Conservation (phyloP, 306 rosid genomes). For the Nissolia schottii region DNA sequence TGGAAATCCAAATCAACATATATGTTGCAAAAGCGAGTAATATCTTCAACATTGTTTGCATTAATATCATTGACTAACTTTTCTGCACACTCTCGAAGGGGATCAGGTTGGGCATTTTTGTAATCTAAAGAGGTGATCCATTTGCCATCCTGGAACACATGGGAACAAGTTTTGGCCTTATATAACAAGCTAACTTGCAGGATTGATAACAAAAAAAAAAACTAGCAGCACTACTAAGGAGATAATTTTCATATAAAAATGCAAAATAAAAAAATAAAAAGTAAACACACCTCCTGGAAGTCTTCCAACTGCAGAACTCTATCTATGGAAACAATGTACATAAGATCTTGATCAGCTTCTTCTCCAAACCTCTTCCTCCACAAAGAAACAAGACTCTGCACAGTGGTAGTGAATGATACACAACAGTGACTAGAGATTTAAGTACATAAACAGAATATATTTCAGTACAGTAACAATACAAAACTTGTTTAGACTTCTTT, state of each 20-base stretch:
- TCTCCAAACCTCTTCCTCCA: constrained; percentile 88
- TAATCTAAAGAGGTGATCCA: constrained; percentile 73
- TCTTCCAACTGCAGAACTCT: constrained; percentile 79
- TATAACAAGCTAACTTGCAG: neutral
- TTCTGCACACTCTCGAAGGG: constrained; percentile 76
- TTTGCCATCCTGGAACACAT: constrained; percentile 52
- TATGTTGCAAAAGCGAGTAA: constrained; percentile 77
- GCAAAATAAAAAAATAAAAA: neutral
- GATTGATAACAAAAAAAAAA: neutral
- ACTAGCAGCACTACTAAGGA: neutral
- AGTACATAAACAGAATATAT: neutral
- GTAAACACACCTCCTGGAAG: constrained; percentile 61
- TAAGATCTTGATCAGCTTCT: constrained; percentile 61
- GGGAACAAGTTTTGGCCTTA: neutral
- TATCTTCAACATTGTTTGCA: constrained; percentile 70
- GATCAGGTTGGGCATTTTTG: constrained; percentile 72
- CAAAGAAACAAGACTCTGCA: constrained; percentile 54
- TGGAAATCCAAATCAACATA: constrained; percentile 71
- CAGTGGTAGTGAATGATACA: neutral
- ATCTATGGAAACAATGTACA: constrained; percentile 63
- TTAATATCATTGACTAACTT: constrained; percentile 74
- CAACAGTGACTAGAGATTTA: neutral
- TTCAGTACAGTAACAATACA: neutral
- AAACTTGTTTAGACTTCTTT: neutral
- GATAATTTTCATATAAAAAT: neutral